A percentile compares a stretch with the other conserved stretches of the same genome.
Conservation (phyloP, 768 basidiomycete species). For the Lactarius hengduanensis region DNA sequence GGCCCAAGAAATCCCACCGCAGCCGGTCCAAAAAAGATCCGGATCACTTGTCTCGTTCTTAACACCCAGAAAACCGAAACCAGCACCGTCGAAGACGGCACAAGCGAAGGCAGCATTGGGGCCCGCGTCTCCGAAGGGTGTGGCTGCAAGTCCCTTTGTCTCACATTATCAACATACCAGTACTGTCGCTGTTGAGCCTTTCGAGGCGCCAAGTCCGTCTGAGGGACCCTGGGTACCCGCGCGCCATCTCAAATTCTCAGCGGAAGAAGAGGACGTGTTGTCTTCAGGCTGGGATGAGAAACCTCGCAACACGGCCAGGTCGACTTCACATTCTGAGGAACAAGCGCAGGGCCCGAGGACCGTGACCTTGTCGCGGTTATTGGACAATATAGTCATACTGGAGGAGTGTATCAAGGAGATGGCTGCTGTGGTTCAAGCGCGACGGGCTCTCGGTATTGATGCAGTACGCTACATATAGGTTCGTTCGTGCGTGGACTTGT, state of each 20-base stretch:
- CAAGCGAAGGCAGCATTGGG: constrained; percentile 39
- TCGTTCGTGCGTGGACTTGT: neutral
- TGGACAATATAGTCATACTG: constrained; percentile 93
- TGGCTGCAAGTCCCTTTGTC: constrained; percentile 75
- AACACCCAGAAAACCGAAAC: constrained; percentile 69
- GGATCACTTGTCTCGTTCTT: constrained; percentile 73
- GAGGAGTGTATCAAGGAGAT: constrained; percentile 96
- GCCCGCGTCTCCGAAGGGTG: constrained; percentile 47
- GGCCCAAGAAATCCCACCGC: constrained; percentile 41
- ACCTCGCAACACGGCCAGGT: constrained; percentile 19
- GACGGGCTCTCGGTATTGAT: constrained; percentile 83
- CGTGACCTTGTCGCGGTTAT: constrained; percentile 75
- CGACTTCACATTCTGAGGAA: constrained; percentile 34
- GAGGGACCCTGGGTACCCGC: constrained; percentile 65
- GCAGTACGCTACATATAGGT: constrained; percentile 65
- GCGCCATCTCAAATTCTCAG: constrained; percentile 49
- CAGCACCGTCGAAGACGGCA: constrained; percentile 33
- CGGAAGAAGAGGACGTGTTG: constrained; percentile 74
- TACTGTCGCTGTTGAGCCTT: constrained; percentile 68
- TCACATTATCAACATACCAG: constrained; percentile 81
- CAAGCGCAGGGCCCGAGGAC: constrained; percentile 36
- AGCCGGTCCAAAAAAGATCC: constrained; percentile 52
- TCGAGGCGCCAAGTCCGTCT: constrained; percentile 56
- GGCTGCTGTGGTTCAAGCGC: constrained; percentile 78
- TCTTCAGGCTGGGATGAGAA: constrained; percentile 48